Conservation (phyloP, 2,329 filamentous ascomycete genomes). For the Mollisia scopiformis region DNA sequence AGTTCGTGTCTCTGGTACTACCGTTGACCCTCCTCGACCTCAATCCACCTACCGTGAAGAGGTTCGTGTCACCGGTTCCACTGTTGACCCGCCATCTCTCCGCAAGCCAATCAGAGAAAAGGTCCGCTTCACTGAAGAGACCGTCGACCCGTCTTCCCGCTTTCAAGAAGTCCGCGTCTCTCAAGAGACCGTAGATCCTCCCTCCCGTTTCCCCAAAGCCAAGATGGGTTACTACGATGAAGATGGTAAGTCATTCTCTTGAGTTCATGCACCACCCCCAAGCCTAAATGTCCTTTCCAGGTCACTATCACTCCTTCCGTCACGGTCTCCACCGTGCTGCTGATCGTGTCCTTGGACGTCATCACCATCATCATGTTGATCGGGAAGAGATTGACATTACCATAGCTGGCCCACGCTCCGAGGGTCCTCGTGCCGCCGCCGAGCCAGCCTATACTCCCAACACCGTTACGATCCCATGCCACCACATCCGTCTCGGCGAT, state of each 20-base stretch:
- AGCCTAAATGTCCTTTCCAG: conserved; percentile 40
- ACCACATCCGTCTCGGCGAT: conserved; percentile 99
- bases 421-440: conserved; percentile 19
- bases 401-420: conserved; percentile 20
- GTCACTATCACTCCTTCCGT: conserved; percentile 75
- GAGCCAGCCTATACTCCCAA: conserved; percentile 54
- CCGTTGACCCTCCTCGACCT: conserved; percentile 39
- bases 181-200: conserved; percentile 39
- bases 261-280: conserved; percentile 3
- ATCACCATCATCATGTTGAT: conserved; percentile 43
- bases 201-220: conserved; percentile 34
- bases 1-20: conserved; percentile 33
- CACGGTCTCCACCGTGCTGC: conserved; percentile 69
- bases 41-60: conserved; percentile 2
- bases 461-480: conserved; percentile 97
- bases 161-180: conserved; percentile 20
- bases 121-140: not conserved
- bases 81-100: not conserved
- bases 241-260: conserved; percentile 46
- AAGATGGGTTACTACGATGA: conserved; percentile 84
- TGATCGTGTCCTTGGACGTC: conserved; percentile 61
- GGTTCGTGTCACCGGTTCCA: not conserved
- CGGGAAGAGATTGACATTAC: conserved; percentile 35
- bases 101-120: not conserved
- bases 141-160: not conserved